Percentiles rank a stretch among this genome's conserved stretches.
phyloP scores from a whole-genome alignment of 2,329 filamentous ascomycete genomes.

The Fusarium irregulare region DNA sequence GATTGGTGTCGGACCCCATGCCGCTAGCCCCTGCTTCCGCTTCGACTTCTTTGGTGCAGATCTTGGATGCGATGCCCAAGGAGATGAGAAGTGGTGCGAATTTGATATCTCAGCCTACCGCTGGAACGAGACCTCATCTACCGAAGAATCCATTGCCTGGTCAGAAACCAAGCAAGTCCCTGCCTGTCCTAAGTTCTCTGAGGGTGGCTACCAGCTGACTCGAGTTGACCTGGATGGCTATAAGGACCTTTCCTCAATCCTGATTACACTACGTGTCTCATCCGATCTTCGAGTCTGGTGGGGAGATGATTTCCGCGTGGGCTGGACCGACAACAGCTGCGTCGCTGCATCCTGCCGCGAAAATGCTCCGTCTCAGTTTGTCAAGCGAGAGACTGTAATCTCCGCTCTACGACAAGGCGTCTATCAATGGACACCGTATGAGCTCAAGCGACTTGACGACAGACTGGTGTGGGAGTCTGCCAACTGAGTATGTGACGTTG shows the following conservation, averaged over 20 bases:
- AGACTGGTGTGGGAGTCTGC: conserved; percentile 48
- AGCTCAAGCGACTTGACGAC: conserved; percentile 50
- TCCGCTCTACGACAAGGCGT: conserved; percentile 49
- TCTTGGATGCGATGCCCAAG: conserved; percentile 53
- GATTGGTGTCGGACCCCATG: conserved; percentile 55
- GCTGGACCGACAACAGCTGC: conserved; percentile 57
- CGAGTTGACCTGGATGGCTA: conserved; percentile 53
- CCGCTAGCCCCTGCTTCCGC: conserved; percentile 52
- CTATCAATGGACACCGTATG: conserved; percentile 50
- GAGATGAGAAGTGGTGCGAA: conserved; percentile 53
- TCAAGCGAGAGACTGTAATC: conserved; percentile 50
- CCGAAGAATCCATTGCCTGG: conserved; percentile 55
- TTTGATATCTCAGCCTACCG: conserved; percentile 57
- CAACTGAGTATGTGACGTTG: conserved; percentile 37
- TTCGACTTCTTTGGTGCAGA: conserved; percentile 56
- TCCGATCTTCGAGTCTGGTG: conserved; percentile 55
- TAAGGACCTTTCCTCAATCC: conserved; percentile 53
- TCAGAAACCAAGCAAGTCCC: conserved; percentile 55
- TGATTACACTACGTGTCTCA: conserved; percentile 54
- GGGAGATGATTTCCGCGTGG: conserved; percentile 55
- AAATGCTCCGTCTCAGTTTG: conserved; percentile 38
- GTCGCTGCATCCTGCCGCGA: conserved; percentile 53
- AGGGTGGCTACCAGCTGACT: conserved; percentile 51
- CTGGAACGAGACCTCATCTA: conserved; percentile 48
- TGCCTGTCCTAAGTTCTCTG: conserved; percentile 51